phyloP scores from a whole-genome alignment of 108 stramenopile species.

The Chaetoceros muelleri region DNA sequence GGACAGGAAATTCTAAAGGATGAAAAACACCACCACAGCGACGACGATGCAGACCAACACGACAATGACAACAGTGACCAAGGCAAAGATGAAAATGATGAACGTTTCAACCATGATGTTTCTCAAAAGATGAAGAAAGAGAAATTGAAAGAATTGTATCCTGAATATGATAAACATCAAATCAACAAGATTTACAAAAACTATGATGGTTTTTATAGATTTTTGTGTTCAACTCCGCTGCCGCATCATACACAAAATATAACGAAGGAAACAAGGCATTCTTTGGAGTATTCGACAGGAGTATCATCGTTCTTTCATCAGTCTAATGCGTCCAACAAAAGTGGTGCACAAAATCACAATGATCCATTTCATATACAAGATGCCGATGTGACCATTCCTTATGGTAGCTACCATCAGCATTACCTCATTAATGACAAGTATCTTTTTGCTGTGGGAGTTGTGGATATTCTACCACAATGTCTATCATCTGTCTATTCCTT shows the following conservation, averaged over 20 bases:
- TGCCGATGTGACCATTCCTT: slow-evolving; percentile 19
- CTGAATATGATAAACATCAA: slow-evolving; percentile 16
- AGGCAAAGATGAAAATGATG: slow-evolving; percentile 8
- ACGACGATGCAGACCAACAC: slow-evolving; percentile 2
- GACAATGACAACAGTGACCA: slow-evolving; percentile 1
- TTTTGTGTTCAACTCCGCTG: slow-evolving; percentile 71
- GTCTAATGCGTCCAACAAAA: background rate
- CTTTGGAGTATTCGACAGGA: background rate
- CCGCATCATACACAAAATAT: too few relatives aligned
- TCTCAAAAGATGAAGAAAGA: slow-evolving; percentile 3
- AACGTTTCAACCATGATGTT: slow-evolving; percentile 8
- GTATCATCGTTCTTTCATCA: background rate
- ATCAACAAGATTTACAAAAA: slow-evolving; percentile 14
- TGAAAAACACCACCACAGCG: background rate
- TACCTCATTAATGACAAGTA: slow-evolving; percentile 70
- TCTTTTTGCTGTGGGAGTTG: slow-evolving; percentile 87
- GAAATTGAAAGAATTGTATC: slow-evolving; percentile 33
- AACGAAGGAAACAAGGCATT: background rate
- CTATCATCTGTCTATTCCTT: slow-evolving; percentile 92
- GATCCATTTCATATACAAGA: slow-evolving; percentile 13
- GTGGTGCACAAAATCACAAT: background rate
- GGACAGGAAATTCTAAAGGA: background rate
- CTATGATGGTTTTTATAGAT: slow-evolving; percentile 46
- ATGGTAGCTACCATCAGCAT: slow-evolving; percentile 84
- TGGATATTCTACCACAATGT: slow-evolving; percentile 86